A percentile compares a stretch with the other conserved stretches of the same genome.
Conservation (phyloP, 129 eudicot species). For the Apium graveolens region DNA sequence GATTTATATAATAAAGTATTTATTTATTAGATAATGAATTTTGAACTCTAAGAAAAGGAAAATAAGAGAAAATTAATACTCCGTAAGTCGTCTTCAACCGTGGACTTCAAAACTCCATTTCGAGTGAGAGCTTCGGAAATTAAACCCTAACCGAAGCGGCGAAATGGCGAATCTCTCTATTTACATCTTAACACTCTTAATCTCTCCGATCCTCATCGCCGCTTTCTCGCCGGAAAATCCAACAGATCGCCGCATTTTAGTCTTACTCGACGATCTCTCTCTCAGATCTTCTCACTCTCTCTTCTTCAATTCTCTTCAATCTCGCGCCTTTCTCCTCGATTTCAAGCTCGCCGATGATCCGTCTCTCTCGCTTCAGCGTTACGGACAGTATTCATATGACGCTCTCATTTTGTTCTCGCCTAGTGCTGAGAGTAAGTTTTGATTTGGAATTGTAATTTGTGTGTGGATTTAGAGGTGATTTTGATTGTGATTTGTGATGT, state of each 20-base stretch:
- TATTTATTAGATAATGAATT: too few species aligned
- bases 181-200: slow-evolving; percentile 27
- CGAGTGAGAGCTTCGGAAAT: slow-evolving; percentile 14
- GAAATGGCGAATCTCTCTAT: slow-evolving; percentile 40
- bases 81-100: slow-evolving; percentile 11
- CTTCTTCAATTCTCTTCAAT: slow-evolving; percentile 62
- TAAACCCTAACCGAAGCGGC: slow-evolving; percentile 20
- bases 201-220: slow-evolving; percentile 30
- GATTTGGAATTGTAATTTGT: not conserved
- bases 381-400: slow-evolving; percentile 74
- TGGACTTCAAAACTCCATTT: not conserved
- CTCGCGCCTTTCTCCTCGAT: slow-evolving; percentile 73
- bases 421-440: slow-evolving; percentile 42
- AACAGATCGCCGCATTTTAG: slow-evolving; percentile 68
- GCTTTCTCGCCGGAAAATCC: slow-evolving; percentile 69
- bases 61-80: not conserved
- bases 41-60: too few species aligned
- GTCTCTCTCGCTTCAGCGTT: slow-evolving; percentile 56
- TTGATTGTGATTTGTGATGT: slow-evolving; percentile 9
- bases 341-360: slow-evolving; percentile 85
- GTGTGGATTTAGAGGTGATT: not conserved
- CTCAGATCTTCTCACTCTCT: slow-evolving; percentile 76
- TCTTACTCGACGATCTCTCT: slow-evolving; percentile 66
- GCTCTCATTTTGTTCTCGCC: slow-evolving; percentile 76
- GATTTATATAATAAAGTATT: too few species aligned